These are phyloP conservation scores for Pyrus bretschneideri DNA, from an alignment of 306 rosid genomes.

Conservation along the genomic window DNA sequence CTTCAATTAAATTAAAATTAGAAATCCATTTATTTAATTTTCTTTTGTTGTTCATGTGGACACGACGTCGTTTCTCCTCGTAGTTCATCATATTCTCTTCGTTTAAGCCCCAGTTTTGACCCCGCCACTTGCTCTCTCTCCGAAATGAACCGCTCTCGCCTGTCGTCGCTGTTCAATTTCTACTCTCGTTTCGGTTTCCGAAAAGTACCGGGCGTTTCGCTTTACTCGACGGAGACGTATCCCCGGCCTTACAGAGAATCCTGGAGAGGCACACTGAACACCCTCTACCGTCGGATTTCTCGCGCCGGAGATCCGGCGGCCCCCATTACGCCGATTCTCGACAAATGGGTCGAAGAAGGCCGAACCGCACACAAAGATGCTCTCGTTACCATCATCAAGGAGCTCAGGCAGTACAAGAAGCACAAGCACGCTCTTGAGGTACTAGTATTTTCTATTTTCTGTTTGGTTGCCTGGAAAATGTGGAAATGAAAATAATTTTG, in stretches of 20 bases:
- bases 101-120: background rate
- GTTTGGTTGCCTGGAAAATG: background rate
- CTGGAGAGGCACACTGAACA: background rate
- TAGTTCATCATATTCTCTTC: background rate
- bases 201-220: background rate
- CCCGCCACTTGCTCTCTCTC: background rate
- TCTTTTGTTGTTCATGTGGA: too few species aligned
- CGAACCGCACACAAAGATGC: background rate
- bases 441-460: background rate
- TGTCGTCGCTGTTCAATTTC: background rate
- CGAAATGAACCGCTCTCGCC: background rate
- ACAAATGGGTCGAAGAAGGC: slow-evolving; percentile 14
- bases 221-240: background rate
- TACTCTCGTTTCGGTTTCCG: slow-evolving; percentile 2
- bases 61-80: background rate
- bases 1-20: rapidly evolving
- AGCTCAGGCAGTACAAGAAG: slow-evolving; percentile 9
- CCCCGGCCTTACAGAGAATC: background rate
- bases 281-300: slow-evolving; percentile 15
- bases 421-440: slow-evolving; percentile 29
- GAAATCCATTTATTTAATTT: too few species aligned
- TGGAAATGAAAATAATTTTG: background rate
- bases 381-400: slow-evolving; percentile 3
- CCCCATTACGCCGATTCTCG: slow-evolving; percentile 15
- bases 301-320: background rate